These are phyloP conservation scores for Falciphora oryzae DNA, from an alignment of 2,329 filamentous ascomycete species.

Conservation along the genomic window DNA sequence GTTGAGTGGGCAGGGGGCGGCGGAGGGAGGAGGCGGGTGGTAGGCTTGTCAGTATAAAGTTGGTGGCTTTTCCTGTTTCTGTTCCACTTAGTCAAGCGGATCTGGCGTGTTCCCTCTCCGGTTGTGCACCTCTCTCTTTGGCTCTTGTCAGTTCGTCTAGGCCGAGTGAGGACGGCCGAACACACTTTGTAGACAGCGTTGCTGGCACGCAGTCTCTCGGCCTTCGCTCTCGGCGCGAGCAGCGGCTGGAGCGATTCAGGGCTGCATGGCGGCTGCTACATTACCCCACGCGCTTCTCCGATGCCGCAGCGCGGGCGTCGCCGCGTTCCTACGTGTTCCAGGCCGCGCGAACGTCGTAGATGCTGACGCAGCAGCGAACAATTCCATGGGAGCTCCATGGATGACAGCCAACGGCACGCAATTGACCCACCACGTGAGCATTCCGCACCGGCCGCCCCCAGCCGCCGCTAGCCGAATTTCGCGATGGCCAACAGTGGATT, in stretches of 20 bases:
- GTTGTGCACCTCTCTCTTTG: not conserved
- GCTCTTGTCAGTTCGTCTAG: not conserved
- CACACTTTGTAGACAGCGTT: conserved; percentile 10
- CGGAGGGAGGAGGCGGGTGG: not conserved
- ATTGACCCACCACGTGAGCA: too few species aligned
- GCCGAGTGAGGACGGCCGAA: conserved; percentile 9
- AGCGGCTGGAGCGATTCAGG: not conserved
- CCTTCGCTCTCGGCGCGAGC: not conserved
- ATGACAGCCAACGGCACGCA: too few species aligned
- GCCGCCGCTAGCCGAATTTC: not conserved
- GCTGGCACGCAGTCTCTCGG: not conserved
- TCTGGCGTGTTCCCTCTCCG: not conserved
- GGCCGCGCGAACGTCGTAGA: too few species aligned
- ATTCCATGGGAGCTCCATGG: too few species aligned
- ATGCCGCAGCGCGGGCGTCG: not conserved
- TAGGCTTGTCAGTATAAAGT: not conserved
- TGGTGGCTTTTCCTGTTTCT: not conserved
- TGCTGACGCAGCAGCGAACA: too few species aligned
- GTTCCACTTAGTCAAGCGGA: not conserved
- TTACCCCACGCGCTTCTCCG: conserved; percentile 2
- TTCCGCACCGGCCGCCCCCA: not conserved
- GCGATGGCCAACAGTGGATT: not conserved
- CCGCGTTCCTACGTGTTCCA: not conserved
- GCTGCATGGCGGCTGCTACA: not conserved
- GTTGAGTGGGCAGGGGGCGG: not conserved